Evolutionary conservation across 805 yeast species (phyloP), one percentile per base, ranked within the genome.

Genomic region (Metschnikowia henanensis): DNA sequence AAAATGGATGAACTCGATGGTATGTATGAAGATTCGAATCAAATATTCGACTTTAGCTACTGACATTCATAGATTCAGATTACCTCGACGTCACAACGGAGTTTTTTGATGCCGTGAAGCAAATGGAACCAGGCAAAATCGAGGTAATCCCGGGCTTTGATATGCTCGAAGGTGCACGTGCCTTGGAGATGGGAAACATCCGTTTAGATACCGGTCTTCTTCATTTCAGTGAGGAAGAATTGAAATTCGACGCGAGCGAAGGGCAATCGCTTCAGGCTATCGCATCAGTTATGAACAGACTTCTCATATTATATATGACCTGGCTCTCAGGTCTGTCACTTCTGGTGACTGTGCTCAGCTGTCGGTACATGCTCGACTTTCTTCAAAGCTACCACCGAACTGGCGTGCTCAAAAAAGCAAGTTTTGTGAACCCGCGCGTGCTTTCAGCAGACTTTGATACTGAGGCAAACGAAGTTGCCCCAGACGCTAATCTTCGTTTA

Each of bases 141-240:
- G 77, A 79, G 4, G 80, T 80, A 53, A 72, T 77, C 8, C 75
- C 79, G 0, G 65, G 65, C 21, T 88, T 89, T 64, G 78, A 81
- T 42, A 71, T 92, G 35, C 70, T 84, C 49, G 89, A 88, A 53
- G 95, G 97, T 0, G 87, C 97, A 1, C 83, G 91, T 52, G 96
- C 98, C 0, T 67, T 89, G 47, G 98, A 91, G 61, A 75, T 84
- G 12, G 73, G 81, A 44, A 88, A 88, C 58, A 69, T 73, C 9
- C 79, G 77, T 49, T 71, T 92, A 54, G 99, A 92, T 60, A 81
- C 97, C 0, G 89, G 92, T 2, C 55, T 86, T 41, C 73, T 87
- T n/a, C 56, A 63, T 22, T 61, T 80, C 44, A 51, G 70, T 0
- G 51, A 55, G 1, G 75, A 65, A 2, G 87, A 82, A 28, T 46